Conservation (phyloP, 495 filamentous ascomycete genomes). For the Aspergillus asperescens region DNA sequence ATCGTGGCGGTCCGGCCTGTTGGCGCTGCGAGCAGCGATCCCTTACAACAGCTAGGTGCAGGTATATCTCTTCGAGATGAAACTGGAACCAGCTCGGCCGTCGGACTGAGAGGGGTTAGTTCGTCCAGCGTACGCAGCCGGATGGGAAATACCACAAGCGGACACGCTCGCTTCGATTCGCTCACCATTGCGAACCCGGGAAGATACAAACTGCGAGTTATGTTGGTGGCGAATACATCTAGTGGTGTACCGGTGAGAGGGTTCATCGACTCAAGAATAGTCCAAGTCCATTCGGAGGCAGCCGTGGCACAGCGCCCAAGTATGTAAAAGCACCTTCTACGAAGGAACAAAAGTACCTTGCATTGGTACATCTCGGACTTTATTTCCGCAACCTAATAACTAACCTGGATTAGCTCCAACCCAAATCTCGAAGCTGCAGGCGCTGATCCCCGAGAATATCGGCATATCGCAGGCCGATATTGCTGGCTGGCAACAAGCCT, state of each 20-base stretch:
- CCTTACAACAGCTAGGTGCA: conserved; percentile 32
- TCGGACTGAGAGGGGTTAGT: conserved; percentile 28
- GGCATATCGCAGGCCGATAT: conserved; percentile 36
- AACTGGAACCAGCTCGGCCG: conserved; percentile 20
- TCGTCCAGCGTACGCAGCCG: conserved; percentile 37
- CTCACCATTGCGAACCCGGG: conserved; percentile 33
- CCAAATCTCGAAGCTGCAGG: conserved; percentile 27
- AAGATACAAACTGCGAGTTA: conserved; percentile 34
- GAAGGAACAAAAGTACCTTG: background rate
- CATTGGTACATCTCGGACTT: background rate
- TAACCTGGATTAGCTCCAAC: conserved; percentile 21
- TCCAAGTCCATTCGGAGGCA: conserved; percentile 30
- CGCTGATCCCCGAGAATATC: conserved; percentile 33
- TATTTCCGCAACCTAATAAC: background rate
- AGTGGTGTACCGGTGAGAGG: conserved; percentile 32
- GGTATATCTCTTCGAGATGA: conserved; percentile 32
- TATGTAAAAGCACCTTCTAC: conserved; percentile 18
- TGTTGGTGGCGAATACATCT: conserved; percentile 29
- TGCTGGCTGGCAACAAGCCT: conserved; percentile 32
- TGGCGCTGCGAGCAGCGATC: conserved; percentile 21
- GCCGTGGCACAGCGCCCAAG: conserved; percentile 30
- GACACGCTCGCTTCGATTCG: conserved; percentile 32
- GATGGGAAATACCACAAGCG: conserved; percentile 31
- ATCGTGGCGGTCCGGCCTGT: conserved; percentile 33
- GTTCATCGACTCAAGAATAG: conserved; percentile 31